Percentiles rank a stretch among this genome's conserved stretches.
phyloP scores from a whole-genome alignment of 202 grass and related monocot genomes.

The Alloteropsis angusta region DNA sequence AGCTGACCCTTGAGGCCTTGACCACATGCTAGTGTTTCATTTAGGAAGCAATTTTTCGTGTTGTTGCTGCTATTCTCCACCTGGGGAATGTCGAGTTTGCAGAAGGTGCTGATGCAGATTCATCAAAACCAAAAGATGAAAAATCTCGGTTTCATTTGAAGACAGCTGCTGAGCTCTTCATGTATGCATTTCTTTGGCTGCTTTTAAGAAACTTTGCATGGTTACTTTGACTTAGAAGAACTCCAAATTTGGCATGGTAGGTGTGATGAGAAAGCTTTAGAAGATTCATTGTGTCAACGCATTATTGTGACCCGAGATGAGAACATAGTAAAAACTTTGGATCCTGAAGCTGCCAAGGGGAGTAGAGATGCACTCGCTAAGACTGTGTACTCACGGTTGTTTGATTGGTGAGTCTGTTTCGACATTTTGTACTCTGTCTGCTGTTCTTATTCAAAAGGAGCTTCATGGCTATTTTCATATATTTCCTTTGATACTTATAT shows the following conservation, averaged over 20 bases:
- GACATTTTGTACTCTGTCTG: constrained; percentile 1
- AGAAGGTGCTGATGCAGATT: constrained; percentile 76
- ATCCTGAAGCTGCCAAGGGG: constrained; percentile 60
- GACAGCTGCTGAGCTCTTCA: constrained; percentile 82
- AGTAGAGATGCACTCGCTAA: constrained; percentile 97
- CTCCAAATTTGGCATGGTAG: constrained; percentile 33
- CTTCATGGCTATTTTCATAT: constrained; percentile 8
- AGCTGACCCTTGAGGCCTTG: constrained; percentile 25
- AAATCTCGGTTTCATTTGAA: constrained; percentile 85
- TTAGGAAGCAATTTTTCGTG: constrained; percentile 92
- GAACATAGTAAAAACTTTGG: constrained; percentile 86
- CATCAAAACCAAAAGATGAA: constrained; percentile 87
- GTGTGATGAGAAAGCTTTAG: constrained; percentile 72
- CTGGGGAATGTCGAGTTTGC: constrained; percentile 86
- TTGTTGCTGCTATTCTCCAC: constrained; percentile 92
- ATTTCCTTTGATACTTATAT: constrained; percentile 24
- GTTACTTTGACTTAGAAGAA: constrained; percentile 9
- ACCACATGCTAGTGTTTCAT: constrained; percentile 27
- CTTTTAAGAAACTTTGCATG: constrained; percentile 20
- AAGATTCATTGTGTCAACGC: constrained; percentile 88
- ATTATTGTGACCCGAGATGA: constrained; percentile 94
- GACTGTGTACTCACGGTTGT: constrained; percentile 81
- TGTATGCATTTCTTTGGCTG: constrained; percentile 37
- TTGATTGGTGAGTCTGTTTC: constrained; percentile 68
- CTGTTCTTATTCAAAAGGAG: background rate